Evolutionary conservation across 208 protist species (phyloP), one percentile per base, ranked within the genome.

Genomic region (Perkinsela sp.): DNA sequence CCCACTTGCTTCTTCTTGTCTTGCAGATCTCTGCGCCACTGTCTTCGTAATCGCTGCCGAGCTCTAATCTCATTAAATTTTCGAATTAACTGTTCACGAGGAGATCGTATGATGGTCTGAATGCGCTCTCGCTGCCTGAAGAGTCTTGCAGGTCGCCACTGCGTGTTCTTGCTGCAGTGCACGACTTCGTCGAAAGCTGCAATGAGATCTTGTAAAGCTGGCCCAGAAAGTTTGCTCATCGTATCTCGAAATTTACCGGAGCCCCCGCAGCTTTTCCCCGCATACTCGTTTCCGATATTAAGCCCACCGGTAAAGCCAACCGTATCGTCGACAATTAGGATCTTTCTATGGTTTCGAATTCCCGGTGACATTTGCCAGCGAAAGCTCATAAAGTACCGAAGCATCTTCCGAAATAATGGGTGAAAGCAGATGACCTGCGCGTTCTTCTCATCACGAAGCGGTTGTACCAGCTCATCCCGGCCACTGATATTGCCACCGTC

Each of bases 201-300:
- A 2, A 75, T 74, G 30, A 94, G 73, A 68, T 94, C 84, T 29
- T 67, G 70, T 29, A 89, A 80, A 0, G 78, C 79, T 0, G 85
- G 87, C 22, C 89, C 89, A 0, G 75, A 69, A 0, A 94, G 78
- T 1, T 74, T 68, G 72, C 85, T 87, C 48, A 91, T 85, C 16
- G 81, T 90, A 73, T 94, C 89, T 30, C 87, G 79, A 70, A 92
- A 92, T 57, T 77, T 75, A 1, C 83, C 84, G 48, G 70, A 85
- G 28, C 85, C 86, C 2, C 85, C 85, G 0, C 73, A 71, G 6
- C 48, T 72, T 32, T 48, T 73, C 0, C 86, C 83, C 73, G 83
- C 89, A 77, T 94, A 94, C 68, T 91, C 84, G 74, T 94, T 87
- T 32, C 85, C 89, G 32, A 94, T 78, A 73, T 94, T 94, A 6